Evolutionary conservation across 768 basidiomycete species (phyloP).

Genomic region (Pleurotus ostreatus): DNA sequence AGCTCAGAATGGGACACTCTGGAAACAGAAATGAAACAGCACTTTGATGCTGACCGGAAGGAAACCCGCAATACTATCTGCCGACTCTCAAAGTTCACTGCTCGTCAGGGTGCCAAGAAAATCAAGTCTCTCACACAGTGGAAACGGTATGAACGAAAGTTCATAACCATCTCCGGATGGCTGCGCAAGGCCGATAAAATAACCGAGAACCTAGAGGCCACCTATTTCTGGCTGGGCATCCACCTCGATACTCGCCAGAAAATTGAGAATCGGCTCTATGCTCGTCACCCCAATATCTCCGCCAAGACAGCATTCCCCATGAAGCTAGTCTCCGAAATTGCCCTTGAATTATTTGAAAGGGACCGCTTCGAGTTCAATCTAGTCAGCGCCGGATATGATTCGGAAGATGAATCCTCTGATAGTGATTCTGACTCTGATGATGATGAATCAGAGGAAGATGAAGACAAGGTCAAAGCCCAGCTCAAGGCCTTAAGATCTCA

Average conservation of each 20-base stretch:
- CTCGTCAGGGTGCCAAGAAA: neutral
- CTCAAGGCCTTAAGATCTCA: neutral
- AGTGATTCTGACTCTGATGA: constrained; percentile 1
- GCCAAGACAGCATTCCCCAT: neutral
- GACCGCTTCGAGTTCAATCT: constrained; percentile 6
- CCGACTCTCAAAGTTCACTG: neutral
- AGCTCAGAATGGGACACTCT: neutral
- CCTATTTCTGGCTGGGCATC: constrained; percentile 13
- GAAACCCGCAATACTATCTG: neutral
- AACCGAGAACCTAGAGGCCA: constrained; percentile 2
- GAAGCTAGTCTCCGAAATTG: neutral
- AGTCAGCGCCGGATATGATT: neutral
- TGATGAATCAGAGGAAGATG: neutral
- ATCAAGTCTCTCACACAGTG: constrained; percentile 7
- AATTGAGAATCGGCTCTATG: neutral
- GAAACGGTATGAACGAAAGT: constrained; percentile 8
- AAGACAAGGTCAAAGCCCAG: too few species aligned
- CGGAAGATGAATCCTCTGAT: constrained; percentile 3
- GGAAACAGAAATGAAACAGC: neutral
- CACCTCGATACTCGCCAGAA: neutral
- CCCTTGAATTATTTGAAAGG: constrained; percentile 2
- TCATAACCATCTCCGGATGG: constrained; percentile 11
- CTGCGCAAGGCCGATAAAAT: constrained; percentile 10
- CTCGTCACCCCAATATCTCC: neutral
- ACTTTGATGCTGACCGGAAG: constrained; percentile 1